Base-by-base conservation (phyloP, 192 early-diverging fungal species). In the Podila epigama region DNA sequence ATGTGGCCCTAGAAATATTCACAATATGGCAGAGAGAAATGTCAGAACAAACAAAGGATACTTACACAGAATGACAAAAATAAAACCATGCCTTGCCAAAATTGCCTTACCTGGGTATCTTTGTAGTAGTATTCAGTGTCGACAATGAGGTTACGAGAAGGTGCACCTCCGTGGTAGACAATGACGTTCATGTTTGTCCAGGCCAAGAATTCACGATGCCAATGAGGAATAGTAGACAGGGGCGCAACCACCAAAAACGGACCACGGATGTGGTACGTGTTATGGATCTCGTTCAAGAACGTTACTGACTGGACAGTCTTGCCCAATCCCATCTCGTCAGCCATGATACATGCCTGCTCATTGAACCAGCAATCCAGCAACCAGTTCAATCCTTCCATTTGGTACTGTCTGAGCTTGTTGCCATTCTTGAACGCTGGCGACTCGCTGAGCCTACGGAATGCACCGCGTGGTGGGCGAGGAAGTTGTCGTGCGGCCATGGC, bases 301-400 rank as follows among this genome's bases (percentile, higher is more conserved):
- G 89, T 88, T 25, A 91, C 92, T 1, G 92, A 92, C 71, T 95
- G 93, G 4, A 89, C 88, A 2, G 94, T 94, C 82, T 95, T 95
- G 34, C 94, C 93, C 20, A 95, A 68, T 35, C 93, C 93, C 93
- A 98, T 97, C 75, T 99, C 98, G 81, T 99, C 98, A 0, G 98
- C 98, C 96, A 99, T 98, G 60, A 99, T 99, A 70, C 95, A 97
- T 88, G 89, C 92, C 55, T 92, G 87, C 31, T 81, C 68, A 58
- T 88, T 89, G 78, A 88, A 89, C 86, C 92, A 94, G 62, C 92
- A 94, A 64, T 89, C 92, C 55, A 91, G 39, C 9, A 95, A 77
- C 93, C 93, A 95, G 69, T 94, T 95, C 20, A 95, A 69, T 15
- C 93, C 93, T 68, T 95, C 93, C 50, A 95, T 78, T 63, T 95